Conservation (phyloP, 441 rosid genomes). For the Kokia cookei region DNA sequence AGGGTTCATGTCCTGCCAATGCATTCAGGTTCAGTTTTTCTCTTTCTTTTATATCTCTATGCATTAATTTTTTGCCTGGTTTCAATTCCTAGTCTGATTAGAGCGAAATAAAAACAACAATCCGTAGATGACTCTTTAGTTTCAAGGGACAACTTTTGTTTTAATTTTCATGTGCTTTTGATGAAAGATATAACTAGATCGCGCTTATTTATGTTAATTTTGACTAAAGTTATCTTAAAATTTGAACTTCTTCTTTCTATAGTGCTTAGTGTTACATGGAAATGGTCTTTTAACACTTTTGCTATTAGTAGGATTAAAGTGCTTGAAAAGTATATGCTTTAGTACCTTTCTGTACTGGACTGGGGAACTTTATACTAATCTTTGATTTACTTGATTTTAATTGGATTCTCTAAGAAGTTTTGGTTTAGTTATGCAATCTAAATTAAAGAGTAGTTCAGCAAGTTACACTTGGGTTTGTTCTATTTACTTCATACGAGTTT, state of each 20-base stretch:
- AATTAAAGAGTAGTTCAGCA: background rate
- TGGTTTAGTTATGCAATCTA: background rate
- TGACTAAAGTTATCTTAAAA: background rate
- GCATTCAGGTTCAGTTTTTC: conserved; percentile 70
- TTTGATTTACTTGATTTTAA: background rate
- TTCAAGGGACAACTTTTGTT: background rate
- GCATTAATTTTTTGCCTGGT: background rate
- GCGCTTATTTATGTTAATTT: background rate
- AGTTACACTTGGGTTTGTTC: background rate
- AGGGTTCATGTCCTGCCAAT: conserved; percentile 71
- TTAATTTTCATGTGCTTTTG: background rate
- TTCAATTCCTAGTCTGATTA: background rate
- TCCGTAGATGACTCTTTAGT: background rate
- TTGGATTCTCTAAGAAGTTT: background rate
- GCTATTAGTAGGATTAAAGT: background rate
- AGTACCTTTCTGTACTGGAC: background rate
- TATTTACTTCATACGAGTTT: background rate
- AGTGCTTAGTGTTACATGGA: background rate
- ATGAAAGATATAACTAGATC: background rate
- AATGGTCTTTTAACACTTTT: background rate
- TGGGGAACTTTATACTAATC: background rate
- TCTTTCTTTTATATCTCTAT: background rate
- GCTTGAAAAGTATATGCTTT: background rate
- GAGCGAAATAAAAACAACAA: background rate
- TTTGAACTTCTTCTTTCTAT: background rate